A percentile compares a stretch with the other conserved stretches of the same genome.
Conservation (phyloP, 768 basidiomycete species). For the Trametes coccinea region DNA sequence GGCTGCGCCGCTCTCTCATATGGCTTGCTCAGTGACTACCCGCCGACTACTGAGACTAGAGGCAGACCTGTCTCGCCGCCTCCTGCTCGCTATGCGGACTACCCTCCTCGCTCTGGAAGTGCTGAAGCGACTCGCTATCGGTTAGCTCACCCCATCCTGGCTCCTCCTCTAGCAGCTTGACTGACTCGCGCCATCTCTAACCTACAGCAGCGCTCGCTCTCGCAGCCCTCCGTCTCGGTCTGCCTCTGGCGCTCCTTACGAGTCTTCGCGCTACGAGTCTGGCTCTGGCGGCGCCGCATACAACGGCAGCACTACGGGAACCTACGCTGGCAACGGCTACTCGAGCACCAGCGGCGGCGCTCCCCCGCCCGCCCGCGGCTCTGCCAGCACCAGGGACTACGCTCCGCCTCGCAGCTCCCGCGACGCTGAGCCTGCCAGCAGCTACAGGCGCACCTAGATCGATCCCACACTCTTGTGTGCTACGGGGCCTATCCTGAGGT, state of each 20-base stretch:
- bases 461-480: constrained; percentile 16
- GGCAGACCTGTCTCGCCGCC: constrained; percentile 54
- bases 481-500: background rate
- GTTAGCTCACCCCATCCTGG: constrained; percentile 28
- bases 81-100: constrained; percentile 36
- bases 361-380: constrained; percentile 34
- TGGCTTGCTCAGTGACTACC: constrained; percentile 50
- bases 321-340: constrained; percentile 52
- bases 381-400: constrained; percentile 41
- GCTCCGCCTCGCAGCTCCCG: constrained; percentile 34
- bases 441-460: constrained; percentile 30
- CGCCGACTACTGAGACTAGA: constrained; percentile 49
- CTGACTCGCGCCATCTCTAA: background rate
- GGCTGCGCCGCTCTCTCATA: constrained; percentile 1
- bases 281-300: constrained; percentile 27
- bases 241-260: constrained; percentile 46
- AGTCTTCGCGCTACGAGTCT: constrained; percentile 45
- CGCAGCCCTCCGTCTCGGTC: constrained; percentile 64
- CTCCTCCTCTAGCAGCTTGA: constrained; percentile 1
- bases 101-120: constrained; percentile 47
- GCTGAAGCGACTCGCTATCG: constrained; percentile 36
- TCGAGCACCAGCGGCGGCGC: constrained; percentile 32
- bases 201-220: constrained; percentile 61
- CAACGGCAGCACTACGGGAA: constrained; percentile 31
- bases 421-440: constrained; percentile 35